A percentile compares a stretch with the other conserved stretches of the same genome.
phyloP scores from a whole-genome alignment of 2,329 filamentous ascomycete genomes.

The Cladobotryum mycophilum region DNA sequence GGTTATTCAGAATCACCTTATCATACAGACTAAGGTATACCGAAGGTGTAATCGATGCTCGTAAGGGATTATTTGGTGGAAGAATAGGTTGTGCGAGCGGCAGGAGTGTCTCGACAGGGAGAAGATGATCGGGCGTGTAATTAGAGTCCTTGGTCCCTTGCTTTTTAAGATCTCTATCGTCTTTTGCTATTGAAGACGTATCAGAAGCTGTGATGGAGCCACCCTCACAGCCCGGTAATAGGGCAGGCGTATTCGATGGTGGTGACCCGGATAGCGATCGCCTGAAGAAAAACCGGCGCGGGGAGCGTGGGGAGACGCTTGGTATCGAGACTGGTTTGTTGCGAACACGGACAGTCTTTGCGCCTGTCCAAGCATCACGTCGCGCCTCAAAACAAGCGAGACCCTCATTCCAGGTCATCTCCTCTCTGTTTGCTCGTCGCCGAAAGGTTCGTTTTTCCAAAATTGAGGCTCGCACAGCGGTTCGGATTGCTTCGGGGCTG shows the following conservation, averaged over 20 bases:
- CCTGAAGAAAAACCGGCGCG: slow-evolving; percentile 46
- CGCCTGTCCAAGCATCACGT: slow-evolving; percentile 81
- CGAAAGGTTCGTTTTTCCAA: slow-evolving; percentile 49
- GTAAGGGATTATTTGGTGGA: slow-evolving; percentile 67
- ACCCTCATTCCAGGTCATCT: slow-evolving; percentile 74
- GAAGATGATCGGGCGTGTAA: slow-evolving; percentile 17
- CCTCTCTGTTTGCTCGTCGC: slow-evolving; percentile 53
- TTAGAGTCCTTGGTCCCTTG: slow-evolving; percentile 28
- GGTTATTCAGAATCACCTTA: slow-evolving; percentile 73
- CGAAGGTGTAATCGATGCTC: slow-evolving; percentile 65
- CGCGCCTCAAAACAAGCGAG: slow-evolving; percentile 71
- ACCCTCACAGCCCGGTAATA: slow-evolving; percentile 19
- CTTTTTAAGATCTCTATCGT: slow-evolving; percentile 27
- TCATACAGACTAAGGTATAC: slow-evolving; percentile 81
- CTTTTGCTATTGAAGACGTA: slow-evolving; percentile 36
- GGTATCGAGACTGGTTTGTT: slow-evolving; percentile 38
- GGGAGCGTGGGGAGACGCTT: slow-evolving; percentile 39
- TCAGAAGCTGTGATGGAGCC: slow-evolving; percentile 35
- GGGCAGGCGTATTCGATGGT: slow-evolving; percentile 12
- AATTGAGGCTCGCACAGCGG: slow-evolving; percentile 34
- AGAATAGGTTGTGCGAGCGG: slow-evolving; percentile 70
- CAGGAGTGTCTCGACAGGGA: slow-evolving; percentile 55
- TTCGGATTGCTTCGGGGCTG: slow-evolving; percentile 40
- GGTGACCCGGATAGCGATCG: slow-evolving; percentile 39
- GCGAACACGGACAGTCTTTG: slow-evolving; percentile 52